Evolutionary conservation across 2,329 filamentous ascomycete species (phyloP).

Genomic region (Eutypa lata): DNA sequence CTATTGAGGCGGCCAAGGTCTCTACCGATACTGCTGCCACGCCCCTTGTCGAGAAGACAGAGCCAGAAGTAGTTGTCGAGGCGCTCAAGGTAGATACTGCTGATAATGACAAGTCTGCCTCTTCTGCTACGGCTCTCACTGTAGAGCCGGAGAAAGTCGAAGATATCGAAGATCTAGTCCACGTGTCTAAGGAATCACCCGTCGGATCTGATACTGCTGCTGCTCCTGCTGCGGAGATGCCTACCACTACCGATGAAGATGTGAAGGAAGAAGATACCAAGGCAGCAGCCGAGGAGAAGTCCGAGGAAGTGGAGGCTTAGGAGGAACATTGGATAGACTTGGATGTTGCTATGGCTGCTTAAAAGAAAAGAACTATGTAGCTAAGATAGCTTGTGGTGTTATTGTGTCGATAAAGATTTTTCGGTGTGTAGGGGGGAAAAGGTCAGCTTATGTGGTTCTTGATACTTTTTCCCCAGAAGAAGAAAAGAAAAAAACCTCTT

Average conservation of each 20-base stretch:
- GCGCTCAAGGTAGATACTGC: too few species aligned
- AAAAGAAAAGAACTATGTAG: background rate
- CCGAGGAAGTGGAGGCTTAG: conserved; percentile 3
- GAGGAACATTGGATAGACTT: background rate
- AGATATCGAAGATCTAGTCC: conserved; percentile 24
- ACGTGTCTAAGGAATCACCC: conserved; percentile 9
- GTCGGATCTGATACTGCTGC: conserved; percentile 4
- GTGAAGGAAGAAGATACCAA: conserved; percentile 2
- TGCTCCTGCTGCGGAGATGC: conserved; percentile 1
- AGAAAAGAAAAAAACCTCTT: too few species aligned
- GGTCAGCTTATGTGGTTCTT: too few species aligned
- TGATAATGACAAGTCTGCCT: conserved; percentile 1
- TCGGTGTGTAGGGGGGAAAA: too few species aligned
- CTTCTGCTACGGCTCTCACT: conserved; percentile 8
- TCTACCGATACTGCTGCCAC: conserved; percentile 14
- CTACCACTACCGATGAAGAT: conserved; percentile 2
- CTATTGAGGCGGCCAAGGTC: conserved; percentile 15
- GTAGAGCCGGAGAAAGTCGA: conserved; percentile 21
- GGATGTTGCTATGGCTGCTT: background rate
- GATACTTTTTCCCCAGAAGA: too few species aligned
- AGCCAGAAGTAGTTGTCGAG: background rate
- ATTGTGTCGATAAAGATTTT: background rate
- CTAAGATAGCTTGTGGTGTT: background rate
- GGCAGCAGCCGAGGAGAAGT: background rate
- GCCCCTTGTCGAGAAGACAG: conserved; percentile 12